Evolutionary conservation across 2,329 filamentous ascomycete genomes (phyloP), one percentile per base, ranked within the genome.

Genomic region (Lachnellula cervina): DNA sequence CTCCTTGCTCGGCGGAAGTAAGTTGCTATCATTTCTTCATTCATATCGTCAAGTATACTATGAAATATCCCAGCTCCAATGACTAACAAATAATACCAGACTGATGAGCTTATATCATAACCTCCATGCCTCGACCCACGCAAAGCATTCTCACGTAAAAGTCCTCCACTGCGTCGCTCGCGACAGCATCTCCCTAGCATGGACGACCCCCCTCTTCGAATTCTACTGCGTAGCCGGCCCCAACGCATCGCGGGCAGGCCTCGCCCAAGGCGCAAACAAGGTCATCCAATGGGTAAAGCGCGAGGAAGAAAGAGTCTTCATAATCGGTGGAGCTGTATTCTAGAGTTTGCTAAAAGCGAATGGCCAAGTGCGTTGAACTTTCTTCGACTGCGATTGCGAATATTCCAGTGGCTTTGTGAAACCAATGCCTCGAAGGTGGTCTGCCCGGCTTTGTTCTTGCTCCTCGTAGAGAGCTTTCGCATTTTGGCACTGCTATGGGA

Each of bases 241-340:
- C 2, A 86, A 86, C 61, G 74, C 81, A 37, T 81, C 81, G 28
- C 76, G 82, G 42, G 74, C 77, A 21, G 82, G 84, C 11, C 78
- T 99, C 66, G 89, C 90, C 9, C 88, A 93, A 70, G 90, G 88
- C 11, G 93, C 92, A 35, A 96, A 94, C 69, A 87, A 88, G 73
- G 84, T 99, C 49, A 86, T 95, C 5, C 89, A 94, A 68, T 99
- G 93, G 92, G 87, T 93, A 1, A 87, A 89, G 68, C 80, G 86
- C 62, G 94, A 99, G 73, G 93, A 97, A 72, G 92, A 97, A 72
- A 80, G 94, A 55, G 76, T 97, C 5, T 99, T 99, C 69, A 96
- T 99, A 57, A 94, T 99, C 68, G 94, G 94, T 1, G 95, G 94
- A n/a, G 94, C 92, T 44, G 93, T 97, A 64, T 88, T 87, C 46